Conservation (phyloP, 495 filamentous ascomycete genomes). For the Chaetomidium leptoderma region DNA sequence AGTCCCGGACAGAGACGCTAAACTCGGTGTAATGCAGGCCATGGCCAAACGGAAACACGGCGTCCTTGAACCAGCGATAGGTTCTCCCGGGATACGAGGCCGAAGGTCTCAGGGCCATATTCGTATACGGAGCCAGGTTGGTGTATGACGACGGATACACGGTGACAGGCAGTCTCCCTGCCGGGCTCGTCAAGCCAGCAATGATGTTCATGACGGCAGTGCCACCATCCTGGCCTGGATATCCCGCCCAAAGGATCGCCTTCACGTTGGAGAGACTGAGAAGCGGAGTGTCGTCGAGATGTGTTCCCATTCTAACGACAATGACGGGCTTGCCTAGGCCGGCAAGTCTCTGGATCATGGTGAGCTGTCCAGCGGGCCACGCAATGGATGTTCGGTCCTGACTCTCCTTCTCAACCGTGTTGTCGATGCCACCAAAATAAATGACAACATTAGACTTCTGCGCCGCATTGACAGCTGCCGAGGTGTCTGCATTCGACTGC, state of each 20-base stretch:
- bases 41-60: slow-evolving; percentile 48
- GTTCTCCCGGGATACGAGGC: slow-evolving; percentile 37
- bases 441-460: slow-evolving; percentile 38
- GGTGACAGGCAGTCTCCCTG: slow-evolving; percentile 59
- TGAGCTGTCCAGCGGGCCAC: slow-evolving; percentile 42
- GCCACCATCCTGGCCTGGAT: slow-evolving; percentile 56
- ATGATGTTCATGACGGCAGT: slow-evolving; percentile 50
- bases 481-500: slow-evolving; percentile 55
- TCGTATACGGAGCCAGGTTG: slow-evolving; percentile 35
- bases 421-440: slow-evolving; percentile 48
- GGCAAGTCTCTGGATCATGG: slow-evolving; percentile 37
- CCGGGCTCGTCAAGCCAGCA: slow-evolving; percentile 49
- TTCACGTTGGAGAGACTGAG: slow-evolving; percentile 48
- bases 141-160: slow-evolving; percentile 44
- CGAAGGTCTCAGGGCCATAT: slow-evolving; percentile 39
- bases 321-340: slow-evolving; percentile 40
- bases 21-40: slow-evolving; percentile 47
- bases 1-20: slow-evolving; percentile 38
- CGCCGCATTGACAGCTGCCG: slow-evolving; percentile 39
- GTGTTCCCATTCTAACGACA: slow-evolving; percentile 47
- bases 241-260: slow-evolving; percentile 50
- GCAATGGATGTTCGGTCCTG: slow-evolving; percentile 40
- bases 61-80: slow-evolving; percentile 42
- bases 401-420: slow-evolving; percentile 38
- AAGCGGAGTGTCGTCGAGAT: slow-evolving; percentile 53